Conservation (phyloP, 139 green algal species). For the Chlorella sorokiniana region DNA sequence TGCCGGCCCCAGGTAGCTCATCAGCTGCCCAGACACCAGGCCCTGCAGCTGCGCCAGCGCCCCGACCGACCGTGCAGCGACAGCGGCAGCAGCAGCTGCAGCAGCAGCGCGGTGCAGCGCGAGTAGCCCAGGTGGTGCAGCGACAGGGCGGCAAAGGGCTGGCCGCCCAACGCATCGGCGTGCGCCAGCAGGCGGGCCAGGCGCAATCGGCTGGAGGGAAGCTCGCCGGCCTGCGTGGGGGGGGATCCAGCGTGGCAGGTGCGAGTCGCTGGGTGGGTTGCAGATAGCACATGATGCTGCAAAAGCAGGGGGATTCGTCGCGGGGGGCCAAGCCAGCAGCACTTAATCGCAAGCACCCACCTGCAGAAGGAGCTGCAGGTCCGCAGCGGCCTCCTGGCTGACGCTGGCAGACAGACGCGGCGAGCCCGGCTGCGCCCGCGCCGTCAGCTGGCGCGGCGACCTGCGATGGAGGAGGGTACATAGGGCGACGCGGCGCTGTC, state of each 20-base stretch:
- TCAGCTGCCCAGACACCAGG: constrained; percentile 13
- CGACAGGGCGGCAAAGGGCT: background rate
- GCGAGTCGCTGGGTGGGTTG: too few relatives aligned
- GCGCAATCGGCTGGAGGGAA: constrained; percentile 13
- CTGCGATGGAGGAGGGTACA: background rate
- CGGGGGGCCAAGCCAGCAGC: background rate
- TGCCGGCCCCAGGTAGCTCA: constrained; percentile 11
- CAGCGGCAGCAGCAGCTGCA: constrained; percentile 30
- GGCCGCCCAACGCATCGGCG: background rate
- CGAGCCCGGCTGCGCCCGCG: background rate
- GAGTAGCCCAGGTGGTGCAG: constrained; percentile 9
- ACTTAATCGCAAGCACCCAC: background rate
- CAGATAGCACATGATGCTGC: too few relatives aligned
- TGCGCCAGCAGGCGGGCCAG: constrained; percentile 20
- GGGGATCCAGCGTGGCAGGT: background rate
- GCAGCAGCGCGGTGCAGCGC: constrained; percentile 13
- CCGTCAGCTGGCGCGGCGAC: constrained; percentile 16
- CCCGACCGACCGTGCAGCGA: background rate
- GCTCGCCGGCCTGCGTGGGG: background rate
- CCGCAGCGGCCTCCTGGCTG: background rate
- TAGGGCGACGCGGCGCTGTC: background rate
- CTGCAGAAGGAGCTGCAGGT: constrained; percentile 16
- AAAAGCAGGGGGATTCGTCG: background rate
- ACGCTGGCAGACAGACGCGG: background rate
- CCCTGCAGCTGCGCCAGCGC: constrained; percentile 21